A percentile compares a stretch with the other conserved stretches of the same genome.
These are phyloP conservation scores for Suillus variegatus DNA, from an alignment of 768 basidiomycete species.

Conservation along the genomic window DNA sequence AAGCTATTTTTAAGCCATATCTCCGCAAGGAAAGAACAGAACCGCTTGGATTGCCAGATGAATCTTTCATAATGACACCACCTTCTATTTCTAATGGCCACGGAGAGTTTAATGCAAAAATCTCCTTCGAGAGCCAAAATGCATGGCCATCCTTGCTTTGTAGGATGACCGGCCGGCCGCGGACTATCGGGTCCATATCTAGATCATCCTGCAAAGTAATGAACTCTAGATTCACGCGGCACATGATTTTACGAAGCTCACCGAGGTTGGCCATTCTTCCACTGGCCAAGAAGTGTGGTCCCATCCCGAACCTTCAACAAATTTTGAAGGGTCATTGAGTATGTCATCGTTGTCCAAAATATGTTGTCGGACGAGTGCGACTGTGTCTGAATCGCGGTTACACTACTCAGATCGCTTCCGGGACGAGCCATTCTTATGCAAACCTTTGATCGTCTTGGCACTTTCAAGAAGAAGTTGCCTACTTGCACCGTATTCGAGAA, in stretches of 20 bases:
- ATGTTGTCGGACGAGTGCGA: constrained; percentile 59
- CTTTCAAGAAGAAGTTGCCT: constrained; percentile 66
- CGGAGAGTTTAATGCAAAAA: constrained; percentile 57
- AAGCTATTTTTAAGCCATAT: constrained; percentile 7
- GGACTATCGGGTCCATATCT: constrained; percentile 67
- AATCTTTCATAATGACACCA: constrained; percentile 75
- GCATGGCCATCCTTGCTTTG: constrained; percentile 90
- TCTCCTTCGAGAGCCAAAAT: constrained; percentile 75
- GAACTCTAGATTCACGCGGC: background rate
- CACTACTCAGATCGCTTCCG: background rate
- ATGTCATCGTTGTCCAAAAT: constrained; percentile 61
- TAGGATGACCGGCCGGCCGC: constrained; percentile 70
- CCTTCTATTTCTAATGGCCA: constrained; percentile 76
- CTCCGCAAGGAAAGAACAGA: constrained; percentile 18
- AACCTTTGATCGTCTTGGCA: constrained; percentile 59
- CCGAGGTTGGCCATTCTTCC: constrained; percentile 66
- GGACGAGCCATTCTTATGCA: background rate
- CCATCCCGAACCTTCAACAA: constrained; percentile 86
- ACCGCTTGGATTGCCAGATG: constrained; percentile 71
- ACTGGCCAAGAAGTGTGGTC: constrained; percentile 80
- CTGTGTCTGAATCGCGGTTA: constrained; percentile 48
- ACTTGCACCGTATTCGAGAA: constrained; percentile 75
- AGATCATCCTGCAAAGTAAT: constrained; percentile 57
- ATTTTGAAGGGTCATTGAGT: constrained; percentile 54
- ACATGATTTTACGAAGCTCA: constrained; percentile 34